Base-by-base conservation (phyloP, 208 protist species). In the Trypanosoma melophagium region DNA sequence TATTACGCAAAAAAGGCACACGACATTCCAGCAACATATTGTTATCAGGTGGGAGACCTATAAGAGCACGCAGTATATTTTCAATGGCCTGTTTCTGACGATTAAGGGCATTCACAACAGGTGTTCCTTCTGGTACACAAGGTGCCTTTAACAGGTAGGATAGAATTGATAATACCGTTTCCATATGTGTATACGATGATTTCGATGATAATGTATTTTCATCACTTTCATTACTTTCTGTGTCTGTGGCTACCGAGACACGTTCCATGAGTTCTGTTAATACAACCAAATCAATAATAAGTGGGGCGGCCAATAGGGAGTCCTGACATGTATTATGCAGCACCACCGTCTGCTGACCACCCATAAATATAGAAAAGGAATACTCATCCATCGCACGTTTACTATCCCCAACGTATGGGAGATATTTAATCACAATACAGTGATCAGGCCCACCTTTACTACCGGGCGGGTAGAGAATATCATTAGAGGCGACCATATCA, bases 351-450 rank as follows among this genome's bases (percentile, higher is more conserved):
- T 98, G 98, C 74, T 93, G 61, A 35, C 98, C 98, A 52, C 96
- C 96, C 93, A 99, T 97, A 84, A 99, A 99, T 65, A 99, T 99
- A 57, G 97, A 89, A 21, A 95, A 98, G 19, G 80, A 96, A 80
- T 99, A 99, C 89, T 99, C 98, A 79, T 99, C 98, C 77, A 99
- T 81, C 19, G 98, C 98, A 54, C 98, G 89, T 94, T 99, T 99
- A 75, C 85, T 94, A 74, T 98, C 98, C 66, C 92, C 93, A 41
- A 99, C 98, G 82, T 92, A 93, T 45, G 98, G 98, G 25, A 99
- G 77, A 82, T 99, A 99, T 79, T 99, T 99, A 83, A 99, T 99
- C 53, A 99, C 98, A 65, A 99, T 94, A 64, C 96, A 90, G 87
- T 99, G 98, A 74, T 99, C 98, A 51, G 98, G 98, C 74, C 99